Conservation (phyloP, 495 filamentous ascomycete species). For the Trichoderma asperelloides region DNA sequence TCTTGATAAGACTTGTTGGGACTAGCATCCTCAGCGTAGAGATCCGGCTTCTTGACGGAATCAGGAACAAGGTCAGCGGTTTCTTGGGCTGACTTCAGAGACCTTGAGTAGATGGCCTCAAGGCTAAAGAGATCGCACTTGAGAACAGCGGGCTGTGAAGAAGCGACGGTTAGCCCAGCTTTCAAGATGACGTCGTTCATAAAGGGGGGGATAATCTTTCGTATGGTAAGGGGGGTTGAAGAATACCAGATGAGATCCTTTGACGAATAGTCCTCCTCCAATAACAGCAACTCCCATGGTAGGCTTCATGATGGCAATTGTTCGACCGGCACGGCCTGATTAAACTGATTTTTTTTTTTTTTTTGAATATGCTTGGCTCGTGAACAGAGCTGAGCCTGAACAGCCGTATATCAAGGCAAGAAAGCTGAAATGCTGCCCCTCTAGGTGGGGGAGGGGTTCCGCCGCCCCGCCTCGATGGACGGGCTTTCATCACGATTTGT, state of each 20-base stretch:
- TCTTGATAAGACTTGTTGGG: constrained; percentile 46
- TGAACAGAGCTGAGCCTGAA: too few relatives aligned
- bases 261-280: constrained; percentile 49
- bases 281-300: constrained; percentile 47
- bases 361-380: not conserved
- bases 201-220: not conserved
- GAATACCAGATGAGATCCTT: constrained; percentile 34
- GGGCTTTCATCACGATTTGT: not conserved
- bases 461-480: not conserved
- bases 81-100: constrained; percentile 32
- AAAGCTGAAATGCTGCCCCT: not conserved
- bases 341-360: not conserved
- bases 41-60: constrained; percentile 32
- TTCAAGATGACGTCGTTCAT: not conserved
- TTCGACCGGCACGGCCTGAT: not conserved
- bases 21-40: constrained; percentile 54
- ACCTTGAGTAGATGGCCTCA: constrained; percentile 57
- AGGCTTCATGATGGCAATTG: not conserved
- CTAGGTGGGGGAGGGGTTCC: constrained; percentile 1
- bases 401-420: not conserved
- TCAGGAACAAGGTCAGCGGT: constrained; percentile 27
- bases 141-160: constrained; percentile 41
- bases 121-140: constrained; percentile 35
- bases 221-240: not conserved
- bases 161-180: not conserved